These are phyloP conservation scores for Gracilaria caudata DNA, from an alignment of 23 red algal species.

Conservation along the genomic window DNA sequence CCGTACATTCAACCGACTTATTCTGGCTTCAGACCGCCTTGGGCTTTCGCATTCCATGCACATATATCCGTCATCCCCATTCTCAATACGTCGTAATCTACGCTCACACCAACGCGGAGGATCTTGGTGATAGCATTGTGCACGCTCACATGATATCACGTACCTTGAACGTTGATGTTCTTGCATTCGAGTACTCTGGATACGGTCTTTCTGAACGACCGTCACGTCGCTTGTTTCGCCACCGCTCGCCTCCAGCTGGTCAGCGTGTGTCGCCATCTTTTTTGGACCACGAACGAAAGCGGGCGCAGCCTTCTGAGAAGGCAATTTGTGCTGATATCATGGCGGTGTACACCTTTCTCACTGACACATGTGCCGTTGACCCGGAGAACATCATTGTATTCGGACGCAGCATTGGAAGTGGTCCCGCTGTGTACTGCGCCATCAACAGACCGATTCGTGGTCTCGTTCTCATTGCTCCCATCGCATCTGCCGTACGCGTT, in stretches of 20 bases:
- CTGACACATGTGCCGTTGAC: constrained; percentile 31
- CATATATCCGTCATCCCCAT: constrained; percentile 37
- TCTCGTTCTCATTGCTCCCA: constrained; percentile 77
- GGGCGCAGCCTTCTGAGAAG: constrained; percentile 73
- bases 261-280: constrained; percentile 1
- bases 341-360: constrained; percentile 68
- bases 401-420: constrained; percentile 76
- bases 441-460: constrained; percentile 41
- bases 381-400: constrained; percentile 72
- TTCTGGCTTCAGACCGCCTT: constrained; percentile 54
- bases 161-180: constrained; percentile 56
- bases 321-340: constrained; percentile 66
- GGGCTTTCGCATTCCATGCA: constrained; percentile 42
- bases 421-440: constrained; percentile 68
- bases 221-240: constrained; percentile 7
- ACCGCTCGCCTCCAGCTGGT: neutral
- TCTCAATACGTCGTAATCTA: constrained; percentile 73
- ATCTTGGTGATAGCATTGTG: constrained; percentile 69
- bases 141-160: constrained; percentile 60
- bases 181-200: constrained; percentile 89
- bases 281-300: constrained; percentile 29
- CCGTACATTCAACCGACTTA: constrained; percentile 22
- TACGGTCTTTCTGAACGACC: constrained; percentile 80
- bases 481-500: constrained; percentile 76
- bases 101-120: constrained; percentile 86